Evolutionary conservation across 2,329 filamentous ascomycete genomes (phyloP), one percentile per base, ranked within the genome.

Genomic region (Arthrobotrys sphaeroides): DNA sequence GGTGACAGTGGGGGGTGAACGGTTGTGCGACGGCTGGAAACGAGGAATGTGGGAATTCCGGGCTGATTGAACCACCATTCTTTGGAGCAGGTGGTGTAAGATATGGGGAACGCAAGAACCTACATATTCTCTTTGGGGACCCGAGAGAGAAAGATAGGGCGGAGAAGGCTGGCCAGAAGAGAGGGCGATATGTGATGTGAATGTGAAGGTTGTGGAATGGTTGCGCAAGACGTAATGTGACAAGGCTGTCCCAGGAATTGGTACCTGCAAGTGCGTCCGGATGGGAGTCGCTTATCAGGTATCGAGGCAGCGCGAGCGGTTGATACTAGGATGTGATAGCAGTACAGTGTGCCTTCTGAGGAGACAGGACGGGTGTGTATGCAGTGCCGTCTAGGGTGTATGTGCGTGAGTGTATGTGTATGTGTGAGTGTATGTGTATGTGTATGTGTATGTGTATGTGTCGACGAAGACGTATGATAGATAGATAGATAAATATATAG

Each of bases 161-260:
- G 53, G 65, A 62, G 62, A 66, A 65, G 69, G 69, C 61, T 74
- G 69, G 42, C 66, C 28, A 51, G 24, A n/a, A n/a, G n/a, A 68
- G 49, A n/a, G 36, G 59, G 42, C 28, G 62, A 68, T 74, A 74
- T 74, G 69, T 74, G 69, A 74, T 74, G 36, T 36, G 24, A 43
- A 74, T 74, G 36, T 36, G 24, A 43, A 24, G 9, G 42, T 38
- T 74, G 69, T 57, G 69, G 69, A 74, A 74, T 74, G 69, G 69
- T 74, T 74, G 69, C 62, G 69, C 69, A 74, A 74, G 26, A 57
- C 69, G 69, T 62, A 73, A 73, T 73, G 69, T 73, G 69, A 73
- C 69, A 59, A 61, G 69, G 61, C 61, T 67, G 68, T 53, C 36
- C 20, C 36, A 55, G 31, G 57, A 62, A 26, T 26, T 36, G 16